Evolutionary conservation across 2,329 filamentous ascomycete genomes (phyloP).

Genomic region (Coniochaeta sp.): DNA sequence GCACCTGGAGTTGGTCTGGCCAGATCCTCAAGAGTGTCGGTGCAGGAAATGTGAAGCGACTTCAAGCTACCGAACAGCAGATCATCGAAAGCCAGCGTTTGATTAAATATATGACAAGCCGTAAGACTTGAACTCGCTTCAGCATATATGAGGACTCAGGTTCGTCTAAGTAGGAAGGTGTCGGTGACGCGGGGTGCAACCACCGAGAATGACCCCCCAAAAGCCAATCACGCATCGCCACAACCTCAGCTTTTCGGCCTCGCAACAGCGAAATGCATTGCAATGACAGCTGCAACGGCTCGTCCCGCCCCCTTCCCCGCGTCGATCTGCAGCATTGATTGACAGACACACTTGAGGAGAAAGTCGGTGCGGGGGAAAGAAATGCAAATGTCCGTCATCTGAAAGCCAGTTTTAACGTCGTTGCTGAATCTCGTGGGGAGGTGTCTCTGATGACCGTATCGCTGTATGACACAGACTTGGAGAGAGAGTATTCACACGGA

Average conservation of each 20-base stretch:
- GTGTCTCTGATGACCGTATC: not conserved
- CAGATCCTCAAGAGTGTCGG: too few relatives aligned
- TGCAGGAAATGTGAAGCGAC: too few relatives aligned
- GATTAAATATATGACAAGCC: too few relatives aligned
- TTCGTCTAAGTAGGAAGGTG: not conserved
- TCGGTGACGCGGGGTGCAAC: not conserved
- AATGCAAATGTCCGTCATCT: not conserved
- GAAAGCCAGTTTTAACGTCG: not conserved
- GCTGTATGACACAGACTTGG: too few relatives aligned
- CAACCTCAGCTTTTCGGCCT: not conserved
- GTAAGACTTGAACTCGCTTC: too few relatives aligned
- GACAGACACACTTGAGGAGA: too few relatives aligned
- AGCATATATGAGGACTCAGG: too few relatives aligned
- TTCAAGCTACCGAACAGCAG: too few relatives aligned
- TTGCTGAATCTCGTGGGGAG: not conserved
- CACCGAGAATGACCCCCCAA: not conserved
- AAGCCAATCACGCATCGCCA: not conserved
- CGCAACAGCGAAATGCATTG: conserved; percentile 3
- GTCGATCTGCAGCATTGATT: not conserved
- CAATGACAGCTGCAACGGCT: not conserved
- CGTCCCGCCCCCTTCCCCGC: not conserved
- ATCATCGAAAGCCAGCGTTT: too few relatives aligned
- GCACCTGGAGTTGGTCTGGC: too few relatives aligned
- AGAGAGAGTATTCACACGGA: not conserved
- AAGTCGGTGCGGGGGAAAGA: not conserved